Conservation (phyloP, 306 rosid genomes). For the Cucumis sativus region DNA sequence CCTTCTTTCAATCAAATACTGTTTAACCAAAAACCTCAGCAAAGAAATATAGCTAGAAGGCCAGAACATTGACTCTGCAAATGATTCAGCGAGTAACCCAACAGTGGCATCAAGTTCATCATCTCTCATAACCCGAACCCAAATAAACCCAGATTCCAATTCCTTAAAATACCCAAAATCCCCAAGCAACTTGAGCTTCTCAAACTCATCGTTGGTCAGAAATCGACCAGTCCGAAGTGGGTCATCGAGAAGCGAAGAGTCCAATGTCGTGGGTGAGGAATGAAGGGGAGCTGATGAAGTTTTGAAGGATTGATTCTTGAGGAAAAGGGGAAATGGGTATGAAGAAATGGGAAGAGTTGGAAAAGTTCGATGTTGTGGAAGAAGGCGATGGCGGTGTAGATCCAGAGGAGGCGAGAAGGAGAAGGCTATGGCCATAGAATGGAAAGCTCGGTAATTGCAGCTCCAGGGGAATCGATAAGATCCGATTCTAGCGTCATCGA, state of each 20-base stretch:
- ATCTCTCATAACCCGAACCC: constrained; percentile 64
- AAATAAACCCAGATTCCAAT: constrained; percentile 53
- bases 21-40: constrained; percentile 51
- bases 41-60: constrained; percentile 45
- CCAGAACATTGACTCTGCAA: constrained; percentile 61
- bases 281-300: constrained; percentile 29
- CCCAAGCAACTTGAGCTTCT: constrained; percentile 39
- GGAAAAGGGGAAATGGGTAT: constrained; percentile 18
- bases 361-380: constrained; percentile 16
- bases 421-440: constrained; percentile 46
- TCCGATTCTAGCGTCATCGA: not conserved
- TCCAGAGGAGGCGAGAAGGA: constrained; percentile 41
- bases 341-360: constrained; percentile 11
- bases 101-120: constrained; percentile 46
- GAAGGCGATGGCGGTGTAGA: constrained; percentile 21
- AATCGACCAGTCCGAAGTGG: constrained; percentile 50
- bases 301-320: constrained; percentile 24
- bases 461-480: constrained; percentile 1
- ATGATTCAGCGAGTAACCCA: constrained; percentile 59
- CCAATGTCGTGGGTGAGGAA: constrained; percentile 11
- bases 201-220: constrained; percentile 45
- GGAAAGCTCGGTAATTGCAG: not conserved
- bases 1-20: constrained; percentile 57
- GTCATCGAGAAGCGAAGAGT: constrained; percentile 23
- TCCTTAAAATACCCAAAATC: constrained; percentile 35